Conservation (phyloP, 768 basidiomycete genomes). For the Mycena galopus region DNA sequence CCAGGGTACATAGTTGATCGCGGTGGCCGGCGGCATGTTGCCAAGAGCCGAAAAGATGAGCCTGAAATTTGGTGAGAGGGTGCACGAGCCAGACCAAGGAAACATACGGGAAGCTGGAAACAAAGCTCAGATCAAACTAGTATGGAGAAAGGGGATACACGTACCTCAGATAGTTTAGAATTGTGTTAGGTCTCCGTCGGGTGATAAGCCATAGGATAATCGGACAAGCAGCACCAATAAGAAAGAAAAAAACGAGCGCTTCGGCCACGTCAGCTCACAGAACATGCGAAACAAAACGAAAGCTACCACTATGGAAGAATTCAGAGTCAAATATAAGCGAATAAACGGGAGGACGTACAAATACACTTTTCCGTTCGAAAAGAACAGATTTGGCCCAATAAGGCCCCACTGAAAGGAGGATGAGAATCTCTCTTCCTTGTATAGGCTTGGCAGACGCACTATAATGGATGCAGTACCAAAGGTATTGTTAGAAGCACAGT, state of each 20-base stretch:
- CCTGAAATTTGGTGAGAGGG: constrained; percentile 43
- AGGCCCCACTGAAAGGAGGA: constrained; percentile 66
- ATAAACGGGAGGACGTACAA: constrained; percentile 56
- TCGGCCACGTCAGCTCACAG: background rate
- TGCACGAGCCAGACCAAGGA: background rate
- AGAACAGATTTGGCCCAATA: constrained; percentile 73
- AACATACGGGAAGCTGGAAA: constrained; percentile 62
- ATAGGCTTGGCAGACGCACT: constrained; percentile 53
- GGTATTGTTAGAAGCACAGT: constrained; percentile 66
- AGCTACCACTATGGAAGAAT: constrained; percentile 4
- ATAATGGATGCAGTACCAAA: constrained; percentile 68
- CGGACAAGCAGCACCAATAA: constrained; percentile 77
- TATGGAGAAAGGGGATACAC: background rate
- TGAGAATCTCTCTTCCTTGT: background rate
- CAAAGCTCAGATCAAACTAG: constrained; percentile 2
- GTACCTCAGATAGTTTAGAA: constrained; percentile 77
- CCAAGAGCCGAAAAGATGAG: constrained; percentile 79
- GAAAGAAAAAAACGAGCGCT: constrained; percentile 79
- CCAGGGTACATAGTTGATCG: constrained; percentile 89
- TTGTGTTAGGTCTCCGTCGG: constrained; percentile 71
- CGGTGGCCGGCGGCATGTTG: constrained; percentile 85
- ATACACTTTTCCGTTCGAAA: constrained; percentile 69
- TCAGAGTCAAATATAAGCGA: background rate
- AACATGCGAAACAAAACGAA: background rate
- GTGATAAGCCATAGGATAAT: constrained; percentile 72